Base-by-base conservation (phyloP, 495 filamentous ascomycete genomes). In the Cetradonia linearis region DNA sequence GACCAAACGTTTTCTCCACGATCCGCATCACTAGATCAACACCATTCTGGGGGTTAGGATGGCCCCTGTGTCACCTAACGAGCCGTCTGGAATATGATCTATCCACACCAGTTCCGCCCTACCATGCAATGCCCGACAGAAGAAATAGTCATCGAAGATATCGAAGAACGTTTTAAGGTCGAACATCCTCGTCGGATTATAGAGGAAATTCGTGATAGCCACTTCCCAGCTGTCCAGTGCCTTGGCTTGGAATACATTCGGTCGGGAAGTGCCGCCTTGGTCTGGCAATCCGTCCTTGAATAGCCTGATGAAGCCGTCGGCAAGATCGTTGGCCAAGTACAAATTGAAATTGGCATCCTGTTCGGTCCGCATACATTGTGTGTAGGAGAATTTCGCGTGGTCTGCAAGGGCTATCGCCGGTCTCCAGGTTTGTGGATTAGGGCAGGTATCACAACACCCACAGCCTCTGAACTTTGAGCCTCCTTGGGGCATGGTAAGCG, bases 91-190 rank as follows among this genome's bases (percentile, higher is more conserved):
- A 2, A 27, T 23, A 4, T 27, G 11, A 48, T 20, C 7, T 48
- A 23, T 25, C 44, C 20, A 23, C 5, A 10, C 11, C 3, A 23
- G 0, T 8, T 48, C 25, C 11, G 4, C 44, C 18, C 14, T 13
- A 16, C 14, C 37, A 40, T 40, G 44, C 44, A 54, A 36, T 16
- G 25, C 50, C 20, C 50, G 9, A 28, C 50, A 36, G 27, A 34
- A 54, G 50, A 54, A 54, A 10, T 33, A 54, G 14, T 54, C 50
- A 54, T 31, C 28, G 33, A 54, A 48, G 37, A 40, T 40, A 16
- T 40, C 37, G 14, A 40, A 40, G 37, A 18, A 40, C 37, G 37
- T n/a, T n/a, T 40, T 13, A 5, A 18, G 2, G 18, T 18, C 9
- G 14, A 40, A n/a, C 3, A 5, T 5, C 18, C 9, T 13, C 6